Percentiles rank a stretch among this genome's conserved stretches.
phyloP scores from a whole-genome alignment of 2,329 filamentous ascomycete genomes.

The Paramyrothecium sp. region DNA sequence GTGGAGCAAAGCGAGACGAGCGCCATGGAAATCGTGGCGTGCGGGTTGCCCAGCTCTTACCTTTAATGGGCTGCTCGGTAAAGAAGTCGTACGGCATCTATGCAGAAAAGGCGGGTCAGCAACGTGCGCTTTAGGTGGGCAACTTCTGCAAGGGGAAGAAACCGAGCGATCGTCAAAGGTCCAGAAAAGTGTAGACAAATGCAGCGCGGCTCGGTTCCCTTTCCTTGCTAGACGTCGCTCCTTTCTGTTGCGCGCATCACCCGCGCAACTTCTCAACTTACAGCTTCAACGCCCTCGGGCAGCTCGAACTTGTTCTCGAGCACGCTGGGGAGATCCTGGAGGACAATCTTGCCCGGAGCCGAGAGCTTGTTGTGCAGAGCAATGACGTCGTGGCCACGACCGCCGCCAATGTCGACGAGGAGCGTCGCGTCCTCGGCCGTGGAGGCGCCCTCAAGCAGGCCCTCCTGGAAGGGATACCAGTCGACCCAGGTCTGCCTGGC shows the following conservation, averaged over 20 bases:
- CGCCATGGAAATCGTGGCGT: too few relatives aligned
- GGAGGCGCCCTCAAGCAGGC: slow-evolving; percentile 6
- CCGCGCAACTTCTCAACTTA: not conserved
- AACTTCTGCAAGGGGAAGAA: too few relatives aligned
- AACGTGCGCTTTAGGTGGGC: not conserved
- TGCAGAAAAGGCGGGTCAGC: not conserved
- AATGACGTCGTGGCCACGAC: slow-evolving; percentile 14
- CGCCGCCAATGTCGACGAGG: slow-evolving; percentile 14
- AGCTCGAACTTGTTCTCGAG: slow-evolving; percentile 9
- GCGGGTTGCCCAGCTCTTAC: not conserved
- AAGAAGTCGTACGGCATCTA: slow-evolving; percentile 15
- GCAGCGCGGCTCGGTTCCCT: too few relatives aligned
- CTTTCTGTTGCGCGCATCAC: too few relatives aligned
- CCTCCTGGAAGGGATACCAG: slow-evolving; percentile 7
- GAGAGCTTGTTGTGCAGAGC: slow-evolving; percentile 10
- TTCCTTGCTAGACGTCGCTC: too few relatives aligned
- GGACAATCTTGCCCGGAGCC: slow-evolving; percentile 1
- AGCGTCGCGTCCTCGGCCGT: slow-evolving; percentile 6
- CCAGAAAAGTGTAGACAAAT: too few relatives aligned
- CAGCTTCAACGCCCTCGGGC: not conserved
- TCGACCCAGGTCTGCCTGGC: slow-evolving; percentile 16
- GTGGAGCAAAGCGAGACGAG: not conserved
- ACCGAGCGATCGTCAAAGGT: too few relatives aligned
- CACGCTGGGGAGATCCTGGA: slow-evolving; percentile 12
- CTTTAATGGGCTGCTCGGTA: slow-evolving; percentile 8